Percentiles rank a stretch among this genome's conserved stretches.
Conservation (phyloP, 164 flowering plant genomes). For the Tinospora cordifolia region DNA sequence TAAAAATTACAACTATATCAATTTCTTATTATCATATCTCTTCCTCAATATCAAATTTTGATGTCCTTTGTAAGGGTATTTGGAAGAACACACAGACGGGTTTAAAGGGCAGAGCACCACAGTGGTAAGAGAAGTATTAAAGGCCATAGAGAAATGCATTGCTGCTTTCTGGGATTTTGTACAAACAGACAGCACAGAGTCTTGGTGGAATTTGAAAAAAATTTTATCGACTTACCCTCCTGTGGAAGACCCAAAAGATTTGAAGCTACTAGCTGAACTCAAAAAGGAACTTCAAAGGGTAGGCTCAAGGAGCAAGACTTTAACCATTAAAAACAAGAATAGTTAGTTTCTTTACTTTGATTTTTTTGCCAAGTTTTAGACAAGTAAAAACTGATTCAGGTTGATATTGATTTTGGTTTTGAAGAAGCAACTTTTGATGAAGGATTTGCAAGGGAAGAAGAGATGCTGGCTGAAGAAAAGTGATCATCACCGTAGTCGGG, state of each 20-base stretch:
- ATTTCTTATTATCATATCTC: too few relatives aligned
- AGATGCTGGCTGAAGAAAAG: conserved; percentile 35
- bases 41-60: not conserved
- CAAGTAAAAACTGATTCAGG: not conserved
- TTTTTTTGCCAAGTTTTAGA: too few relatives aligned
- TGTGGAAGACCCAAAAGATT: conserved; percentile 49
- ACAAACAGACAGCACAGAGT: conserved; percentile 29
- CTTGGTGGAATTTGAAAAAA: conserved; percentile 29
- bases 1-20: not conserved
- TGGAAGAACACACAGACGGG: conserved; percentile 22
- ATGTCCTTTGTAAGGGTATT: conserved; percentile 17
- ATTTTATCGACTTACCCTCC: conserved; percentile 24
- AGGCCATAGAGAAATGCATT: conserved; percentile 41
- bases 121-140: conserved; percentile 26
- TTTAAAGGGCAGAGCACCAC: conserved; percentile 22
- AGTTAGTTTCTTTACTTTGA: not conserved
- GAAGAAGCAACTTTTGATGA: conserved; percentile 39
- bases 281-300: conserved; percentile 35
- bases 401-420: not conserved
- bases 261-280: conserved; percentile 33
- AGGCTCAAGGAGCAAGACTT: not conserved
- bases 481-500: conserved; percentile 17
- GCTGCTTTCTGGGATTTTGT: conserved; percentile 30
- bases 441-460: conserved; percentile 31
- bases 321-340: not conserved